Evolutionary conservation across 2,329 filamentous ascomycete genomes (phyloP).

Genomic region (Ramularia endophylla): DNA sequence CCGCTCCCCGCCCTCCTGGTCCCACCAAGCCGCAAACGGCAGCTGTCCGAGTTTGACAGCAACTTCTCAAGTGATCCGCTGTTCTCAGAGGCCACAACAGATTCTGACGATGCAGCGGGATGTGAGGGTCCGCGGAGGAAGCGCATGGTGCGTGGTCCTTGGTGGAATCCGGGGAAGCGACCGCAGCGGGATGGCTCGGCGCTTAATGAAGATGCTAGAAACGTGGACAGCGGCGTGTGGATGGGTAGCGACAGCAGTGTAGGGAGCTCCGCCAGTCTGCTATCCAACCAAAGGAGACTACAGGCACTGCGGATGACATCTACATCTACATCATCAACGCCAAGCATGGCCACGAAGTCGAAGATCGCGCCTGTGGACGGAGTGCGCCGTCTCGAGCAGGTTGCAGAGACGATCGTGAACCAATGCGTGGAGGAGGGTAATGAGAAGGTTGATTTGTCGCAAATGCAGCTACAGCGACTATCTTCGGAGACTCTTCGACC

Average conservation of each 20-base stretch:
- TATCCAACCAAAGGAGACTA: constrained; percentile 1
- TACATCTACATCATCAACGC: too few species aligned
- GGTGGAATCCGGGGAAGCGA: constrained; percentile 49
- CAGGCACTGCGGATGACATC: constrained; percentile 2
- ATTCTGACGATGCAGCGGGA: constrained; percentile 55
- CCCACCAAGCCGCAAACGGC: constrained; percentile 25
- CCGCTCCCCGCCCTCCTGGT: constrained; percentile 8
- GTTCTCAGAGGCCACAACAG: constrained; percentile 61
- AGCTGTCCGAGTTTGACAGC: constrained; percentile 24
- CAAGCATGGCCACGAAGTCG: too few species aligned
- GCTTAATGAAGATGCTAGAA: constrained; percentile 49
- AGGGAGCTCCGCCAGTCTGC: constrained; percentile 5
- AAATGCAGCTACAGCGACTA: constrained; percentile 47
- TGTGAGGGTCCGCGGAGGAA: constrained; percentile 57
- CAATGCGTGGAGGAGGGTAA: constrained; percentile 47
- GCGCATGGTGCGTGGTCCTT: constrained; percentile 58
- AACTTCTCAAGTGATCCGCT: constrained; percentile 62
- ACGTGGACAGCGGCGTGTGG: constrained; percentile 64
- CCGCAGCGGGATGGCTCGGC: constrained; percentile 23
- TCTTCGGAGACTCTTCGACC: constrained; percentile 54
- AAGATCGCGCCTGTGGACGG: background rate
- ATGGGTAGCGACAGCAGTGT: constrained; percentile 55
- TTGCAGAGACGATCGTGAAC: constrained; percentile 22
- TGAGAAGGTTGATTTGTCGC: constrained; percentile 57
- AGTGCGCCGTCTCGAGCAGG: constrained; percentile 8